Base-by-base conservation (phyloP, 108 stramenopile genomes). In the Cylindrotheca fusiformis region DNA sequence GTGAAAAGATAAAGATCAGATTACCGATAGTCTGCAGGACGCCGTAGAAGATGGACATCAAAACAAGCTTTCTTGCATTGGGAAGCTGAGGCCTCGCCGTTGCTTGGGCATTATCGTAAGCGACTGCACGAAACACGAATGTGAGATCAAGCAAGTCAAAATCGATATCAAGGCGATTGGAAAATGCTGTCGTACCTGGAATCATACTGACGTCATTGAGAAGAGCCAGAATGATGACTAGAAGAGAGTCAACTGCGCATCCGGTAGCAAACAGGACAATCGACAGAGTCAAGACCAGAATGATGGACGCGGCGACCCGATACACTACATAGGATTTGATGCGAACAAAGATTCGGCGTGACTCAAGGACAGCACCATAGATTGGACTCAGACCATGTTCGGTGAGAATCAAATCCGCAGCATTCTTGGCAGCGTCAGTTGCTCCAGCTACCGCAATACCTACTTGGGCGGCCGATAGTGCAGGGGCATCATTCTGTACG, bases 401-500 rank as follows among this genome's bases (percentile, higher is more conserved):
- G 3, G 92, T 94, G 22, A 96, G 63, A 28, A 96, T 88, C 28
- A 94, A 75, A 55, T 92, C 92, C 2, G 89, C 83, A 20, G 96
- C 93, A 65, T 86, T 90, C 56, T 86, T 81, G 17, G 96, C 93
- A 14, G 93, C 95, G 73, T 96, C 95, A 4, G 93, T 94, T 22
- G 90, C 88, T 41, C 87, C 93, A 25, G 81, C 74, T 4, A 96
- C 93, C 10, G 87, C 87, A 52, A 93, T 85, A 32, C 86, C 86
- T 52, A 79, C 82, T 56, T 96, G 88, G 32, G 93, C 93, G 26
- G 79, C 81, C 18, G 76, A 81, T 20, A 94, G 75, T 0, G 93
- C 95, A 2, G 95, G 85, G 18, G 92, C 92, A 66, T 96, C 95
- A 66, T 96, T 96, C 33, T n/a, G n/a, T n/a, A n/a, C n/a, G n/a